Evolutionary conservation across 305 asterid species (phyloP), one percentile per base, ranked within the genome.

Genomic region (Solanum hybrid): DNA sequence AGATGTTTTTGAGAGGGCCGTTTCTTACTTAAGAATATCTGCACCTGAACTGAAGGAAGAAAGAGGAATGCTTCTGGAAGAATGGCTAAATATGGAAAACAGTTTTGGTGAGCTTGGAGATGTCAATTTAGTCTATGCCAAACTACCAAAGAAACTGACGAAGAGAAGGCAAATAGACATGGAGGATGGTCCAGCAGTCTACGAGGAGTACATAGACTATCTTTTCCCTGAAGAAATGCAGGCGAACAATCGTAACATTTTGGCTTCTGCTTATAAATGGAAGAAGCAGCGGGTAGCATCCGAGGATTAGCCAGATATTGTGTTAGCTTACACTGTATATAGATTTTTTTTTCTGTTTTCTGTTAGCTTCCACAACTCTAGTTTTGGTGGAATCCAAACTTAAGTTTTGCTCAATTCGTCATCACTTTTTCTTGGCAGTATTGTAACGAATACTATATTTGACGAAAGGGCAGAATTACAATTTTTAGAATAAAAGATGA

Each of bases 251-350:
- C 94, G 95, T 26, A 96, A 94, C 89, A 94, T 96, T 40, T 88
- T 95, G 93, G 97, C 95, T 90, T 98, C 99, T 11, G 99, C 99
- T 17, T 95, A 93, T 91, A 94, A 92, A 79, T 97, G 99, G 99
- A 97, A 97, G 94, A 95, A 96, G 91, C 98, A 95, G 91, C 95
- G 93, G 89, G 9, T 92, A 85, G 81, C 87, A 56, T 84, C 94
- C 1, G 91, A 91, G 13, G 95, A 94, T 69, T 69, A 26, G 10
- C 32, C 1, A 66, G 73, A 10, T 64, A 3, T 10, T 64, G n/a
- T 51, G 0, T n/a, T 64, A 22, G 29, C 29, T 64, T 22, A 8
- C 72, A 1, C 4, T 60, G 12, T 64, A 22, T 64, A 64, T 22
- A 8, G n/a, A 14, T 15, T 15, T 22, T 64, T 64, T 64, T n/a